phyloP scores from a whole-genome alignment of 2,329 filamentous ascomycete species.

The Colletotrichum falcatum region DNA sequence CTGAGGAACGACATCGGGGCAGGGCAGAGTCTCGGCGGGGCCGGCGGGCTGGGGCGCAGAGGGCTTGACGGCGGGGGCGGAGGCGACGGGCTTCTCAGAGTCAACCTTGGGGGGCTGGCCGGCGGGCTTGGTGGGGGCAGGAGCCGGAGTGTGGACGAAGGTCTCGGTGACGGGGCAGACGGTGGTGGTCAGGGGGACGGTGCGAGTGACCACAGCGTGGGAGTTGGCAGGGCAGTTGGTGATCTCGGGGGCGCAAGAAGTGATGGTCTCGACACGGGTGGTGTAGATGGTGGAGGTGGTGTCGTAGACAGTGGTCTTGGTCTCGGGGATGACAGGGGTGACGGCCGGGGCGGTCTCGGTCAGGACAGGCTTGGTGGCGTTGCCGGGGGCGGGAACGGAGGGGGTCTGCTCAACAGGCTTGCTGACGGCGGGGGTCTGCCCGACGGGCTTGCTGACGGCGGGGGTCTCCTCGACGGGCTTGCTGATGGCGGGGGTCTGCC shows the following conservation, averaged over 20 bases:
- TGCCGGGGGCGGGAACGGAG: slow-evolving; percentile 21
- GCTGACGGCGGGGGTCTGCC: slow-evolving; percentile 19
- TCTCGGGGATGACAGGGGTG: slow-evolving; percentile 40
- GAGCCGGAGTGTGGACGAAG: slow-evolving; percentile 53
- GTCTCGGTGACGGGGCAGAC: slow-evolving; percentile 72
- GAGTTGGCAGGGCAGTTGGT: slow-evolving; percentile 64
- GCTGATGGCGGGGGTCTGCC: slow-evolving; percentile 18
- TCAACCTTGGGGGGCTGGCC: slow-evolving; percentile 36
- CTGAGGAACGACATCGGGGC: slow-evolving; percentile 81
- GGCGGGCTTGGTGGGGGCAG: slow-evolving; percentile 38
- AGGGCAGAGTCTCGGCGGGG: slow-evolving; percentile 61
- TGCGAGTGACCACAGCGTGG: slow-evolving; percentile 60
- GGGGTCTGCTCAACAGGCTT: slow-evolving; percentile 30
- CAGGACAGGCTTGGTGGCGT: slow-evolving; percentile 32
- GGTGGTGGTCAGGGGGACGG: slow-evolving; percentile 69
- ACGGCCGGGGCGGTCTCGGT: slow-evolving; percentile 38
- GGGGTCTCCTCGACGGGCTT: slow-evolving; percentile 40
- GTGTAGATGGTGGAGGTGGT: slow-evolving; percentile 64
- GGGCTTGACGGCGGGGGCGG: slow-evolving; percentile 43
- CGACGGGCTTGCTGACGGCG: slow-evolving; percentile 30
- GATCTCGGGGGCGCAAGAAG: slow-evolving; percentile 59
- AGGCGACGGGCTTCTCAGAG: slow-evolving; percentile 41
- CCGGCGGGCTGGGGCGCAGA: slow-evolving; percentile 50
- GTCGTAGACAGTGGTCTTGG: slow-evolving; percentile 52
- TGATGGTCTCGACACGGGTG: slow-evolving; percentile 63